Conservation (phyloP, 1,139 yeast genomes). For the Saccharomycopsis phalli region DNA sequence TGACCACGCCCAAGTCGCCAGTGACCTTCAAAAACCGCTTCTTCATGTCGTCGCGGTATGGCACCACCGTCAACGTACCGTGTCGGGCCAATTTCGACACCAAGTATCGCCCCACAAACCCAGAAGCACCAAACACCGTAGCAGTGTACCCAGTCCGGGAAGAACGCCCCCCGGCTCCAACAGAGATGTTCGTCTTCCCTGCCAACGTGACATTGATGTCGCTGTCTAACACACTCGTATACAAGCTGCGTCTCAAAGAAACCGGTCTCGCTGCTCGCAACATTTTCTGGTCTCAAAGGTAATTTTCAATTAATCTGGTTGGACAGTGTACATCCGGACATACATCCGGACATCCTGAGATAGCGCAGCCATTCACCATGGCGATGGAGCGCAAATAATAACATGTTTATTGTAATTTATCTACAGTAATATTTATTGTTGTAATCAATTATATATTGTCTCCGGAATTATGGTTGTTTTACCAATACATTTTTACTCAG, state of each 20-base stretch:
- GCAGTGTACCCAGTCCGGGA: conserved; percentile 90
- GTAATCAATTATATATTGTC: too few relatives aligned
- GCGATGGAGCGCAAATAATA: too few relatives aligned
- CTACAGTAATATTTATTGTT: too few relatives aligned
- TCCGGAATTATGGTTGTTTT: too few relatives aligned
- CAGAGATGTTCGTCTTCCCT: conserved; percentile 64
- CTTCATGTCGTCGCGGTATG: conserved; percentile 73
- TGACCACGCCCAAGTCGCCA: conserved; percentile 85
- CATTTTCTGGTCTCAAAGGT: background rate
- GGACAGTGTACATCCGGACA: background rate
- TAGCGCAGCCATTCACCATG: too few relatives aligned
- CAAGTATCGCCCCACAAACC: conserved; percentile 69
- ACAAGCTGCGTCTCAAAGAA: conserved; percentile 18
- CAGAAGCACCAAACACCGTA: conserved; percentile 79
- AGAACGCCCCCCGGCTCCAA: conserved; percentile 77
- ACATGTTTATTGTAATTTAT: too few relatives aligned
- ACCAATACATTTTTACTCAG: too few relatives aligned
- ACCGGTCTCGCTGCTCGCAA: conserved; percentile 1
- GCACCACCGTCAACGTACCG: conserved; percentile 71
- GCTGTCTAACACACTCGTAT: conserved; percentile 34
- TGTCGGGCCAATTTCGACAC: conserved; percentile 69
- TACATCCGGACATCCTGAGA: background rate
- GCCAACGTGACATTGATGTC: conserved; percentile 69
- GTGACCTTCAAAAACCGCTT: conserved; percentile 73
- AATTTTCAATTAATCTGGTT: background rate